Conservation (phyloP, 2,329 filamentous ascomycete genomes). For the Bertia moriformis region DNA sequence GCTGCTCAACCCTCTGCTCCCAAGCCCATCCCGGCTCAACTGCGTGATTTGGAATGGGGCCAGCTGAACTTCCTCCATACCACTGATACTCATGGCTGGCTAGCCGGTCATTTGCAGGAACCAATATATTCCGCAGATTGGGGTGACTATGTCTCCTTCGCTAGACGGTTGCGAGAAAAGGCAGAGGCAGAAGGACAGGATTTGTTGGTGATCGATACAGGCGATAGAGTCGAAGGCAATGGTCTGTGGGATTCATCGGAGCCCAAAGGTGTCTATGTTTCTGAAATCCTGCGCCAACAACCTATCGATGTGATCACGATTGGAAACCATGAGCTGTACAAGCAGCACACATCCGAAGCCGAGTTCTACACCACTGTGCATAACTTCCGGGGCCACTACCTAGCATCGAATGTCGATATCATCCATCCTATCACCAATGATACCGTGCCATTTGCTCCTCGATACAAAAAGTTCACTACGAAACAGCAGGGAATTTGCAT, state of each 20-base stretch:
- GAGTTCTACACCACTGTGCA: slow-evolving; percentile 73
- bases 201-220: slow-evolving; percentile 85
- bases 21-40: slow-evolving; percentile 62
- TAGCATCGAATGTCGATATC: slow-evolving; percentile 89
- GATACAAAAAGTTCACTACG: slow-evolving; percentile 81
- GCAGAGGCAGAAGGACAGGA: slow-evolving; percentile 70
- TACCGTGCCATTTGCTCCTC: slow-evolving; percentile 60
- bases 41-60: slow-evolving; percentile 79
- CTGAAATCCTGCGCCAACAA: slow-evolving; percentile 74
- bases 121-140: slow-evolving; percentile 92
- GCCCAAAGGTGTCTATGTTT: slow-evolving; percentile 78
- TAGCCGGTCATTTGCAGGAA: slow-evolving; percentile 85
- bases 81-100: slow-evolving; percentile 92
- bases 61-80: slow-evolving; percentile 95
- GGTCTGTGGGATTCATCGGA: slow-evolving; percentile 81
- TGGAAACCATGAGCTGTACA: slow-evolving; percentile 93
- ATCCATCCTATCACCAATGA: slow-evolving; percentile 58
- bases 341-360: slow-evolving; percentile 58
- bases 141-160: slow-evolving; percentile 94
- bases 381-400: slow-evolving; percentile 65
- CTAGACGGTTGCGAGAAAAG: slow-evolving; percentile 63
- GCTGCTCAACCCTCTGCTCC: slow-evolving; percentile 66
- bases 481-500: slow-evolving; percentile 76
- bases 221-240: slow-evolving; percentile 85
- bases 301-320: slow-evolving; percentile 70